Evolutionary conservation across 352 stramenopile species (phyloP).

Genomic region (Elongisporangium prolatum): DNA sequence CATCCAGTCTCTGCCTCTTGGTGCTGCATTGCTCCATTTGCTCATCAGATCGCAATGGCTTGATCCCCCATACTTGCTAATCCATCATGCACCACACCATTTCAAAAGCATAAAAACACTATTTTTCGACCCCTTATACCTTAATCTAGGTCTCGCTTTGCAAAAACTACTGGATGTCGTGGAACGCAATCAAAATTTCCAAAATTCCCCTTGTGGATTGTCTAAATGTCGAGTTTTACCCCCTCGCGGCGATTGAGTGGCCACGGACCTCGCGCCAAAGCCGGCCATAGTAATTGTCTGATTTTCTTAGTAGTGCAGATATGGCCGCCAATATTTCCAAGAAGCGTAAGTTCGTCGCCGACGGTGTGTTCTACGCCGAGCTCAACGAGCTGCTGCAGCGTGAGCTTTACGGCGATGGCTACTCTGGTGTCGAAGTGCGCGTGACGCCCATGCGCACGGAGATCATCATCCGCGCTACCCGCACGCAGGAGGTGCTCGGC

Average conservation of each 20-base stretch:
- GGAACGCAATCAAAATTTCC: constrained; percentile 1
- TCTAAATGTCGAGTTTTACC: background rate
- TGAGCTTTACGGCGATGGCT: constrained; percentile 98
- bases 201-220: background rate
- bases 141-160: background rate
- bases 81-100: background rate
- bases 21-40: constrained; percentile 5
- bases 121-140: background rate
- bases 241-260: background rate
- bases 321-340: constrained; percentile 96
- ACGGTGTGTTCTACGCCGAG: constrained; percentile 99
- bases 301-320: constrained; percentile 11
- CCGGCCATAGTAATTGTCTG: constrained; percentile 6
- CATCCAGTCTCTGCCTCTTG: constrained; percentile 53
- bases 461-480: constrained; percentile 99
- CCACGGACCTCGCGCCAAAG: background rate
- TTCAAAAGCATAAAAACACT: background rate
- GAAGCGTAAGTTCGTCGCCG: constrained; percentile 99
- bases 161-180: background rate
- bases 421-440: constrained; percentile 98
- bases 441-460: constrained; percentile 99
- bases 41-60: background rate
- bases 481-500: constrained; percentile 98
- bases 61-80: background rate
- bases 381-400: constrained; percentile 98